Evolutionary conservation across 192 early-diverging fungal species (phyloP).

Genomic region (Backusella tuberculispora): DNA sequence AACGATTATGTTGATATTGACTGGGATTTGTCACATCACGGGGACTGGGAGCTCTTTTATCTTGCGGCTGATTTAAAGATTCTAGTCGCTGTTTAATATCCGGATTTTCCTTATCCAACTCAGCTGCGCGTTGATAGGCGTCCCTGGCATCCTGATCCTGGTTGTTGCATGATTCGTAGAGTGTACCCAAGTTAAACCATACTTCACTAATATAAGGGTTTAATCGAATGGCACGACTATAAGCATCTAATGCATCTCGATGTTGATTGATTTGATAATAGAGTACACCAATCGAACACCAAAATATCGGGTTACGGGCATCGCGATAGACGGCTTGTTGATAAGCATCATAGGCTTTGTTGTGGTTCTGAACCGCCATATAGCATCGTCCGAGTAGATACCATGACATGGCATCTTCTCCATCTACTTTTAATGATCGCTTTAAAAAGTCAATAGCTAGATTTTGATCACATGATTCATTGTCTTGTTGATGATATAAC

Average conservation of each 20-base stretch:
- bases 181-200: slow-evolving; percentile 96
- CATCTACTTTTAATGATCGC: slow-evolving; percentile 82
- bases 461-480: slow-evolving; percentile 84
- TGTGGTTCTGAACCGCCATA: slow-evolving; percentile 94
- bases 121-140: slow-evolving; percentile 93
- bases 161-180: slow-evolving; percentile 98
- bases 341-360: slow-evolving; percentile 96
- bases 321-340: slow-evolving; percentile 97
- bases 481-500: slow-evolving; percentile 88
- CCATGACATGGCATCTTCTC: slow-evolving; percentile 89
- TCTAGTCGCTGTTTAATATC: slow-evolving; percentile 81
- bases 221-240: slow-evolving; percentile 91
- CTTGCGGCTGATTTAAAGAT: slow-evolving; percentile 25
- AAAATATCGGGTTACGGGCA: slow-evolving; percentile 93
- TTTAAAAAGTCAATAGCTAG: slow-evolving; percentile 82
- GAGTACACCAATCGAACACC: slow-evolving; percentile 98
- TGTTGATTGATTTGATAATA: slow-evolving; percentile 98
- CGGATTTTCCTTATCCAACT: slow-evolving; percentile 89
- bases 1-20: not conserved
- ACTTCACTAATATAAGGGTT: slow-evolving; percentile 96
- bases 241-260: slow-evolving; percentile 96
- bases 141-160: slow-evolving; percentile 97
- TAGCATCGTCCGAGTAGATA: slow-evolving; percentile 96
- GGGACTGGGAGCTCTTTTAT: not conserved
- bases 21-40: not conserved